phyloP scores from a whole-genome alignment of 305 asterid genomes.

The Ajuga reptans region DNA sequence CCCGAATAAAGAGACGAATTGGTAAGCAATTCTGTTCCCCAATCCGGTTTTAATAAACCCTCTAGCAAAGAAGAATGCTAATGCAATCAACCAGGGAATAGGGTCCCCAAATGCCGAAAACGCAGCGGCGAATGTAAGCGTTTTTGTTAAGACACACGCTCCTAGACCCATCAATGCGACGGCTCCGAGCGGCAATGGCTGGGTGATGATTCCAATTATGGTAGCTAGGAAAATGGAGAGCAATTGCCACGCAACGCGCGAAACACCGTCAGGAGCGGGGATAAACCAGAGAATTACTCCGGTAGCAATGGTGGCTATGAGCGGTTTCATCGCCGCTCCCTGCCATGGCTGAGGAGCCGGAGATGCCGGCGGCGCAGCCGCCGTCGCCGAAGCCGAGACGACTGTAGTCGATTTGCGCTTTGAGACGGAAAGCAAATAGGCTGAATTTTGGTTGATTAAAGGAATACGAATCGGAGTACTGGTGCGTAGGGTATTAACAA shows the following conservation, averaged over 20 bases:
- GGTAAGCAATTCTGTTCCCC: conserved; percentile 87
- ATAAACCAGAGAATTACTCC: conserved; percentile 70
- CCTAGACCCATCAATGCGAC: conserved; percentile 87
- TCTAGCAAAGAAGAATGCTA: conserved; percentile 91
- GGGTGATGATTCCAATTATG: conserved; percentile 81
- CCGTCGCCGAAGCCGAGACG: conserved; percentile 24
- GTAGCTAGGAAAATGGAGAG: conserved; percentile 83
- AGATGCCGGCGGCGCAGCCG: conserved; percentile 21
- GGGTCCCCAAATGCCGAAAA: conserved; percentile 97
- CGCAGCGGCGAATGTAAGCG: conserved; percentile 79
- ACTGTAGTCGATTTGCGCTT: conserved; percentile 21
- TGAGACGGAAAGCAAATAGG: conserved; percentile 10
- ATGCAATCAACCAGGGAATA: conserved; percentile 86
- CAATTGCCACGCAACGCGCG: conserved; percentile 74
- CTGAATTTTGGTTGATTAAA: conserved; percentile 11
- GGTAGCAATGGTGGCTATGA: conserved; percentile 62
- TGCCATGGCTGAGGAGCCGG: conserved; percentile 57
- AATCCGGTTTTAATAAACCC: conserved; percentile 91
- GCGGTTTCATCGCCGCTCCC: conserved; percentile 83
- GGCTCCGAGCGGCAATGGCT: conserved; percentile 91
- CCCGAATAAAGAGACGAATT: conserved; percentile 76
- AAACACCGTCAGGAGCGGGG: conserved; percentile 72
- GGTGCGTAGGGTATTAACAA: too few species aligned
- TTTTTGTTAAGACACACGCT: conserved; percentile 74
- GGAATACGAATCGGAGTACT: conserved; percentile 5